phyloP scores from a whole-genome alignment of 164 flowering plant species.

The grape (Vitis vinifera) region ASM3070453v1 NC_081815.1:3817001-3817500 shows the following conservation, averaged over 20 bases:
- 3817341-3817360: conserved; percentile 97
- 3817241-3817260: conserved; percentile 68
- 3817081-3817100: conserved; percentile 93
- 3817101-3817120: conserved; percentile 89
- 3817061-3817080: conserved; percentile 97
- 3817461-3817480: conserved; percentile 48
- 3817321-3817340: conserved; percentile 87
- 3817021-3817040: conserved; percentile 98
- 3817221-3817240: conserved; percentile 89
- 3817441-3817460: conserved; percentile 89
- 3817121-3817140: neutral
- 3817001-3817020: conserved; percentile 85
- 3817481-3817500: neutral
- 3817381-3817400: conserved; percentile 87
- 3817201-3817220: conserved; percentile 87
- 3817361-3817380: conserved; percentile 96
- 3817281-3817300: conserved; percentile 71
- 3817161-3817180: neutral
- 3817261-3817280: conserved; percentile 87
- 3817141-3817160: neutral
- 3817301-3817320: conserved; percentile 82
- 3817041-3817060: conserved; percentile 93
- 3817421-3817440: conserved; percentile 99
- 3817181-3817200: conserved; percentile 1
- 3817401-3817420: conserved; percentile 89